These are phyloP conservation scores for Alternaria incomplexa DNA, from an alignment of 2,329 filamentous ascomycete species.

Conservation along the genomic window DNA sequence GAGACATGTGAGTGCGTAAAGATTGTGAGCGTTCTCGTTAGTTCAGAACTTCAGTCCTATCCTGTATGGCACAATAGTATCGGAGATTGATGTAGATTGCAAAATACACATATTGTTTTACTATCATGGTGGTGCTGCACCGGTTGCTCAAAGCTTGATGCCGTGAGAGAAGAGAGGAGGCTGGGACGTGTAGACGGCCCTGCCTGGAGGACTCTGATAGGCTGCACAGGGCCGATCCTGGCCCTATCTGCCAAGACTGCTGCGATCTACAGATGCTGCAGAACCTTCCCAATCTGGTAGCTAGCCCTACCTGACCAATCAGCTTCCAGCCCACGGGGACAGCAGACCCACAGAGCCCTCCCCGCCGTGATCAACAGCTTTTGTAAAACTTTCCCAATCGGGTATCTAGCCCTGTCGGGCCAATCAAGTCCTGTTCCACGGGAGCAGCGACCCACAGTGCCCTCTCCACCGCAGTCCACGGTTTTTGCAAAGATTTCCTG, in stretches of 20 bases:
- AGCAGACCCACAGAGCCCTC: neutral
- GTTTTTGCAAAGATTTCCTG: neutral
- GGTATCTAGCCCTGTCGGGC: neutral
- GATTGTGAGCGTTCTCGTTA: neutral
- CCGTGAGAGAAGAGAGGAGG: neutral
- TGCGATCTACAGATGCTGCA: neutral
- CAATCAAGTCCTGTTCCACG: neutral
- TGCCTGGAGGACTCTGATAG: neutral
- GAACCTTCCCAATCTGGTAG: neutral
- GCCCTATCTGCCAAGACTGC: neutral
- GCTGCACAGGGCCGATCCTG: neutral
- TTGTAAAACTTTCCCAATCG: neutral
- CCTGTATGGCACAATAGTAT: neutral
- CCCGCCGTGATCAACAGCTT: neutral
- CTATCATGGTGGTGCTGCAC: neutral
- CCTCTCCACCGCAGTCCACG: neutral
- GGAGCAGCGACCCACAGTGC: neutral
- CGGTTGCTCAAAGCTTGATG: neutral
- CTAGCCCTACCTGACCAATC: neutral
- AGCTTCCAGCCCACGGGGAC: neutral
- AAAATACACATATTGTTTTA: neutral
- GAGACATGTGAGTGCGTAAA: too few relatives aligned
- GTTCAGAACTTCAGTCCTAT: neutral
- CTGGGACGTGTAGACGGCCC: neutral
- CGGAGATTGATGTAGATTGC: neutral